Evolutionary conservation across 164 flowering plant species (phyloP), one percentile per base, ranked within the genome.

Genomic region (Brasenia schreberi): DNA sequence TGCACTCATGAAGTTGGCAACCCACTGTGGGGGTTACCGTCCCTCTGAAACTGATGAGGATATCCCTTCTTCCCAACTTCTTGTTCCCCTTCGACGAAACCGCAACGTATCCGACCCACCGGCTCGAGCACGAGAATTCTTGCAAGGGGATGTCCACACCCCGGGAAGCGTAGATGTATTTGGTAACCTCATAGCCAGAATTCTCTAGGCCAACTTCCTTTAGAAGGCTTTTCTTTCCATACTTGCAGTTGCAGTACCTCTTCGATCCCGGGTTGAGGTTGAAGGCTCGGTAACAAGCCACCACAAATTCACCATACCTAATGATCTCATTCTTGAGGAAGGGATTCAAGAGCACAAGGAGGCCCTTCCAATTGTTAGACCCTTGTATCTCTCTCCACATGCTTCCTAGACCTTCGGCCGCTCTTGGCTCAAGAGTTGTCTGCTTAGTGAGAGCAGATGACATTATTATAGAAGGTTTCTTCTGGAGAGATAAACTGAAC

Each of bases 91-190:
- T 90, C 0, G 85, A 71, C 0, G 96, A 76, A 0, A 85, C 88
- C 0, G 97, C 93, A 1, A 90, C 85, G 53, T 88, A 90, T 1
- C 97, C 97, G 10, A 90, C 75, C 97, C 97, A 90, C 0, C 87
- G 80, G 62, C 84, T 77, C 63, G 33, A 18, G 60, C 84, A 78
- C 12, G 56, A 49, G 14, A 71, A 81, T 43, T 61, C 74, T 62
- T 79, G 85, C 64, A 72, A 79, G 0, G 87, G 89, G 53, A 87
- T 68, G 65, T 59, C 79, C 68, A 85, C 73, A 27, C 83, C 84
- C 0, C 94, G 84, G 0, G 90, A 83, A 7, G 97, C 97, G 65
- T 90, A 90, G 65, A 90, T 86, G 73, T 87, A 90, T 71, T 84
- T 86, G 42, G 94, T 83, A 63, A 90, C 80, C 52, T 78, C 72